These are phyloP conservation scores for Bryum argenteum DNA, from an alignment of 225 moss, liverwort and hornwort genomes.

Conservation along the genomic window DNA sequence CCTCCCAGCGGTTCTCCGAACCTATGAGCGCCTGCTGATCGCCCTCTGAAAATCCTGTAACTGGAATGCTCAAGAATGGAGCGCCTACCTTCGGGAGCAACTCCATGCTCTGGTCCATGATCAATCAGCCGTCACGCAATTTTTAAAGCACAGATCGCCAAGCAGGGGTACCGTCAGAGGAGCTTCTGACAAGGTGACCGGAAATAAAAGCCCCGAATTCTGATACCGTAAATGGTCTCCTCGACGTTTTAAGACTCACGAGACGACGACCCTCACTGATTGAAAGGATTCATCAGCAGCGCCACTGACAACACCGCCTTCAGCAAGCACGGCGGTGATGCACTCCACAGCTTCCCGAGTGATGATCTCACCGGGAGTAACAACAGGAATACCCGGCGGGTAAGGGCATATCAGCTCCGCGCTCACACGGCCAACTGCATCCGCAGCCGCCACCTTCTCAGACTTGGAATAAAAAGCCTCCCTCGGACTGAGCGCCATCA, in stretches of 20 bases:
- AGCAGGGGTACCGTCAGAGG: too few species aligned
- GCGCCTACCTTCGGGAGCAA: too few species aligned
- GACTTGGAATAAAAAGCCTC: conserved; percentile 74
- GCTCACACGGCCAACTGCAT: conserved; percentile 72
- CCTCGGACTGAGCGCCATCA: conserved; percentile 61
- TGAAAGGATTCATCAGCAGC: conserved; percentile 60
- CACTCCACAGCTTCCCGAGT: conserved; percentile 60
- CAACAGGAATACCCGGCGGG: conserved; percentile 87
- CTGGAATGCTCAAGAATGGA: too few species aligned
- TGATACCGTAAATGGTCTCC: too few species aligned
- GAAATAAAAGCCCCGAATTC: too few species aligned
- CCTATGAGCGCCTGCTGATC: too few species aligned
- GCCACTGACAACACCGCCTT: conserved; percentile 74
- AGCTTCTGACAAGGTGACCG: too few species aligned
- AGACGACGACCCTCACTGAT: conserved; percentile 41
- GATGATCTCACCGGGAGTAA: conserved; percentile 79
- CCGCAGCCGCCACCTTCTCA: conserved; percentile 42
- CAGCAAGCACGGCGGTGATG: conserved; percentile 51
- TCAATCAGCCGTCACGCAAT: too few species aligned
- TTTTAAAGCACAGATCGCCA: too few species aligned
- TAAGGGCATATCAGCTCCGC: conserved; percentile 86
- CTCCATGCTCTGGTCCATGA: too few species aligned
- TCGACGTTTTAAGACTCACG: neutral
- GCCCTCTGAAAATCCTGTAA: too few species aligned
- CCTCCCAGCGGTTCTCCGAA: too few species aligned